Conservation (phyloP, 495 filamentous ascomycete species). For the Aspergillus cavernicola region DNA sequence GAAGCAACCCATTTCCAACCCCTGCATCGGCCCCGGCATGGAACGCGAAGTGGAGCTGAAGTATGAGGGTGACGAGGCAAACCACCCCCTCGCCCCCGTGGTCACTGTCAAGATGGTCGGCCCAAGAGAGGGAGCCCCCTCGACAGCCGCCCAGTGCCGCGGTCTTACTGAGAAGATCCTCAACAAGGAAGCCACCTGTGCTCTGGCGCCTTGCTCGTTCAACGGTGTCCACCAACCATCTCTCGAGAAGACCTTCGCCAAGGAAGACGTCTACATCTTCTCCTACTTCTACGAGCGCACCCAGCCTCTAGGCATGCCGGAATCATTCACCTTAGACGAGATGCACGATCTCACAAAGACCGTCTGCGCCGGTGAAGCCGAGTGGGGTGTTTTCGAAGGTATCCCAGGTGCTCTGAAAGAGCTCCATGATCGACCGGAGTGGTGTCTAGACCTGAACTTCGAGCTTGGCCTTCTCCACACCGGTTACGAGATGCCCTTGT, state of each 20-base stretch:
- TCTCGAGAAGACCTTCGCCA: conserved; percentile 85
- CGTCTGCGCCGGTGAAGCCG: conserved; percentile 74
- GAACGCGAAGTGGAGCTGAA: conserved; percentile 62
- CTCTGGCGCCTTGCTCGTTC: conserved; percentile 89
- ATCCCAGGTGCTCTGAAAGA: conserved; percentile 70
- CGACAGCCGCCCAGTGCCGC: conserved; percentile 82
- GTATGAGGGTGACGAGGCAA: conserved; percentile 42
- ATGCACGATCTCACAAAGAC: conserved; percentile 76
- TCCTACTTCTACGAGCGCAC: conserved; percentile 97
- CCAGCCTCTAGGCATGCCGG: conserved; percentile 87
- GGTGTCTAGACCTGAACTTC: conserved; percentile 92
- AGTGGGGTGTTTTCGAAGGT: conserved; percentile 74
- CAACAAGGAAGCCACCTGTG: conserved; percentile 79
- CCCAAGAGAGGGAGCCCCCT: conserved; percentile 52
- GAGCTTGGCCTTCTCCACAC: conserved; percentile 90
- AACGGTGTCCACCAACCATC: conserved; percentile 93
- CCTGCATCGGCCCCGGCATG: conserved; percentile 84
- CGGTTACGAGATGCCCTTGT: conserved; percentile 96
- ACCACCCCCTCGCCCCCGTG: conserved; percentile 56
- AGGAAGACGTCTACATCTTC: conserved; percentile 92
- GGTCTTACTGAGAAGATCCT: conserved; percentile 85
- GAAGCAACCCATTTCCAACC: conserved; percentile 67
- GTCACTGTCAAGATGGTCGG: conserved; percentile 83
- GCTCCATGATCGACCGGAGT: conserved; percentile 75
- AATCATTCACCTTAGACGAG: conserved; percentile 86